Evolutionary conservation across 441 rosid genomes (phyloP).

Genomic region (Melastoma candidum): DNA sequence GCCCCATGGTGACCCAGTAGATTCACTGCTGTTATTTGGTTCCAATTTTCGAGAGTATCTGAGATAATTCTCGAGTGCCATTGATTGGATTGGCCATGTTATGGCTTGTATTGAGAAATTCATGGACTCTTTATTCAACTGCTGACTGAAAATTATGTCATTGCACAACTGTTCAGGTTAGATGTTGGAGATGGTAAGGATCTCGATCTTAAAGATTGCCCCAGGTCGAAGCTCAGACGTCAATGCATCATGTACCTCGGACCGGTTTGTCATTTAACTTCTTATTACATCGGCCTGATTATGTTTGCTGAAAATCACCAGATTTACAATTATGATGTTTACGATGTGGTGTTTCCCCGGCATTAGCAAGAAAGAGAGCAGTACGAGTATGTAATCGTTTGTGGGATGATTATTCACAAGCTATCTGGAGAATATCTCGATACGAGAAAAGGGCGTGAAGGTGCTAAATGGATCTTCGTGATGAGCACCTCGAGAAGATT

Average conservation of each 20-base stretch:
- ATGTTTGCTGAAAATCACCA: background rate
- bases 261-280: constrained; percentile 44
- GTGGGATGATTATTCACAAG: constrained; percentile 63
- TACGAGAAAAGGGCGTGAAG: constrained; percentile 35
- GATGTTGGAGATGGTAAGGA: constrained; percentile 86
- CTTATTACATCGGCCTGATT: constrained; percentile 3
- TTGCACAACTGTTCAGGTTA: constrained; percentile 41
- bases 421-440: constrained; percentile 40
- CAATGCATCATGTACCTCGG: constrained; percentile 84
- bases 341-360: background rate
- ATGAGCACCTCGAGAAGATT: constrained; percentile 73
- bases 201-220: constrained; percentile 49
- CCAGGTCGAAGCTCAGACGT: constrained; percentile 54
- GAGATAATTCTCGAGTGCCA: no score
- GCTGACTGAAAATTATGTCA: constrained; percentile 6
- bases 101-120: no score
- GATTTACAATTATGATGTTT: no score
- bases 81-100: no score
- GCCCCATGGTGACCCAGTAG: no score
- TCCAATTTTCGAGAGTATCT: no score
- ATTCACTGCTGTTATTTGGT: no score
- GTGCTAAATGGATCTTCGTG: constrained; percentile 72
- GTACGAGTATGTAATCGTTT: constrained; percentile 47
- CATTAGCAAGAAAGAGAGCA: constrained; percentile 81
- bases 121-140: background rate